Percentiles rank a stretch among this genome's conserved stretches.
Evolutionary conservation across 768 basidiomycete species (phyloP).

Genomic region (Serendipita sp.): DNA sequence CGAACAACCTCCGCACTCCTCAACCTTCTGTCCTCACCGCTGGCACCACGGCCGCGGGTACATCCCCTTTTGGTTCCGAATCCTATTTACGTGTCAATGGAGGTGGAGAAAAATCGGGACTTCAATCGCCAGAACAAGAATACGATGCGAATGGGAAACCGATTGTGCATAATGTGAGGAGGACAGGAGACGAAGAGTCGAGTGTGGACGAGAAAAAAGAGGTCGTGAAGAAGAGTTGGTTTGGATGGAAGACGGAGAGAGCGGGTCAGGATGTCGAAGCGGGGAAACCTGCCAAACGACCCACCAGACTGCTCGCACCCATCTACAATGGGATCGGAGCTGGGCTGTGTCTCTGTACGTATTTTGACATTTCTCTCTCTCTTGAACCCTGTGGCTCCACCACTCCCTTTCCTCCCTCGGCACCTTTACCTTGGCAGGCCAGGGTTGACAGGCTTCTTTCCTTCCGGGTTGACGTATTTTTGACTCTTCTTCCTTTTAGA

Average conservation of each 20-base stretch:
- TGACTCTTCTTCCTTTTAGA: conserved; percentile 24
- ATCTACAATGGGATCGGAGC: conserved; percentile 53
- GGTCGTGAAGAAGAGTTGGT: background rate
- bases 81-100: background rate
- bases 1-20: background rate
- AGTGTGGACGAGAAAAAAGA: background rate
- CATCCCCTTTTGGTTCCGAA: background rate
- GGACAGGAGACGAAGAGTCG: background rate
- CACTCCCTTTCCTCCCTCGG: background rate
- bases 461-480: background rate
- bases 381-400: background rate
- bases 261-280: background rate
- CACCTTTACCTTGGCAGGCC: background rate
- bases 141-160: background rate
- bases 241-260: conserved; percentile 3
- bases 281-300: conserved; percentile 11
- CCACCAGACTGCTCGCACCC: conserved; percentile 50
- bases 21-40: background rate
- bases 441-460: no score
- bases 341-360: conserved; percentile 47
- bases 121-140: no score
- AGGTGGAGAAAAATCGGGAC: background rate
- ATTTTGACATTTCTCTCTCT: conserved; percentile 1
- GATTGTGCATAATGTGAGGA: background rate
- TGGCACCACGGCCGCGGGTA: background rate